A percentile compares a stretch with the other conserved stretches of the same genome.
Conservation (phyloP, 78 protist species). For the Dictyostelium purpureum region DNA sequence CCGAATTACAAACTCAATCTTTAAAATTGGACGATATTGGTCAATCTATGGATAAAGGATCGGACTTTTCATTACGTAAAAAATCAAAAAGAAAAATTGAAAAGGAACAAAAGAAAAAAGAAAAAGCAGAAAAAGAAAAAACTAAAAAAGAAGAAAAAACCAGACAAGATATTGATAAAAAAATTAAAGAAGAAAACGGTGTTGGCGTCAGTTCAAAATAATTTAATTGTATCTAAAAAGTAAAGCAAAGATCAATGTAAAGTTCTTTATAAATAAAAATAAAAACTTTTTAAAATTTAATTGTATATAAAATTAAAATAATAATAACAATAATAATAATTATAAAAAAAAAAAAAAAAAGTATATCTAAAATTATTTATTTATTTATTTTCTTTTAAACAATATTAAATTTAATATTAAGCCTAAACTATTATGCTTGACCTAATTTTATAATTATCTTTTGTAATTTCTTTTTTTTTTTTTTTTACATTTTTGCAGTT, state of each 20-base stretch:
- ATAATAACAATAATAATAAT: not conserved
- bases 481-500: not conserved
- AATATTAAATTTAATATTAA: too few relatives aligned
- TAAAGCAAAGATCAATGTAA: too few relatives aligned
- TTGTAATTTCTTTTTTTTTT: not conserved
- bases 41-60: slow-evolving; percentile 28
- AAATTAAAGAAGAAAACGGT: slow-evolving; percentile 2
- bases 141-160: slow-evolving; percentile 33
- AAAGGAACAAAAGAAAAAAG: slow-evolving; percentile 57
- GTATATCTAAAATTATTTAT: not conserved
- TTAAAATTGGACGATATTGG: slow-evolving; percentile 38
- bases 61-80: slow-evolving; percentile 29
- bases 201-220: not conserved
- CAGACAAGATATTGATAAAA: not conserved
- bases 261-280: too few relatives aligned
- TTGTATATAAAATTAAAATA: too few relatives aligned
- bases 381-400: not conserved
- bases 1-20: slow-evolving; percentile 23
- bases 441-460: not conserved
- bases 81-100: slow-evolving; percentile 27
- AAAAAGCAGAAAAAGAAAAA: slow-evolving; percentile 33
- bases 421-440: too few relatives aligned
- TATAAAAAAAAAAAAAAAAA: not conserved
- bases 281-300: too few relatives aligned
- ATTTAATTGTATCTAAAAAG: too few relatives aligned